Evolutionary conservation across 2,329 filamentous ascomycete genomes (phyloP), one percentile per base, ranked within the genome.

Genomic region (Fusarium mangiferae): DNA sequence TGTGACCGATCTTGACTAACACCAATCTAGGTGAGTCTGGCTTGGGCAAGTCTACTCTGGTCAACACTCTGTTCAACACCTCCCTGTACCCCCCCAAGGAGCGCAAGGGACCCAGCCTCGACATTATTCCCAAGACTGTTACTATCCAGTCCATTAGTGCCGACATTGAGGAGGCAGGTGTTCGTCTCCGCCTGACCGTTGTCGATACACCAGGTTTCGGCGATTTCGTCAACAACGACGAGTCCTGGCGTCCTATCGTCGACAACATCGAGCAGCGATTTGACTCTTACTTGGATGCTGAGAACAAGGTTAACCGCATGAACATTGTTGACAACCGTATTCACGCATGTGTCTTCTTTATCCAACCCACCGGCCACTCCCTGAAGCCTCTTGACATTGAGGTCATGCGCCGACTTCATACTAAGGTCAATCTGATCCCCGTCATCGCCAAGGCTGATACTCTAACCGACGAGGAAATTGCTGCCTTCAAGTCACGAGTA

Each of bases 241-340:
- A 98, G 86, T 99, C 96, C 35, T 99, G 96, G 96, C 92, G 96
- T 81, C 96, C 96, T 65, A 99, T 99, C 85, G 93, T 98, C 80
- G 96, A 99, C 89, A 98, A 98, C 89, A 98, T 99, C 81, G 96
- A 99, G 89, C 95, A 98, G 89, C 94, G 96, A 78, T 99, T 96
- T 82, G 96, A 99, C 85, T 95, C 96, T 61, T 99, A 98, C 85
- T 90, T 99, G 68, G 96, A 99, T 85, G 96, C 96, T 51, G 96
- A 99, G 90, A 99, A 99, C 91, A 99, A 98, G 91, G 95, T 99
- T 84, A 99, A 99, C 89, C 94, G 96, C 80, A 98, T 98, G 92
- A 99, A 99, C 90, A 98, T 98, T 84, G 93, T 99, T 73, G 96
- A 99, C 87, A 99, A 98, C 90, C 94, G 96, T 80, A 97, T 99